A percentile compares a stretch with the other conserved stretches of the same genome.
Evolutionary conservation across 345 rosid species (phyloP).

Genomic region (Crucihimalaya himalaica): DNA sequence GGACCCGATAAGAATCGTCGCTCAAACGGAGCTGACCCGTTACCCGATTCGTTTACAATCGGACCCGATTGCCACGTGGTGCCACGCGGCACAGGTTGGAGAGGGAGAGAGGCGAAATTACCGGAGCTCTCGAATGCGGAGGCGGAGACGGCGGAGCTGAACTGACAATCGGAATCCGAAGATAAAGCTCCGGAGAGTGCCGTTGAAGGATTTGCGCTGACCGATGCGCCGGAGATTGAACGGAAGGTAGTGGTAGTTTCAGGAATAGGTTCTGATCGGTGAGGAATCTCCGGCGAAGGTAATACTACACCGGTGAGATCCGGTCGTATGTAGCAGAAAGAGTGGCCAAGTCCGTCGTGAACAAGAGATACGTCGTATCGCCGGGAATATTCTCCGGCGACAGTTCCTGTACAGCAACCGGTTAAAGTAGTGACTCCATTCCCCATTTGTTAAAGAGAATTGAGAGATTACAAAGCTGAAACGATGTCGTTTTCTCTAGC

Average conservation of each 20-base stretch:
- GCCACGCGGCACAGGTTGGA: constrained; percentile 76
- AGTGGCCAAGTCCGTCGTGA: constrained; percentile 73
- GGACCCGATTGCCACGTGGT: constrained; percentile 53
- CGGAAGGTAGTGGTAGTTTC: constrained; percentile 55
- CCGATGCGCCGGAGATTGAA: constrained; percentile 90
- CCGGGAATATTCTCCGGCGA: constrained; percentile 61
- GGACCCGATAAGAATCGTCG: constrained; percentile 54
- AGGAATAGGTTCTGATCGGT: constrained; percentile 40
- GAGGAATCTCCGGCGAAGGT: constrained; percentile 50
- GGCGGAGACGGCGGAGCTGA: constrained; percentile 50
- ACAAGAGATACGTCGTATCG: constrained; percentile 54
- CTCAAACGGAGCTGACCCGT: constrained; percentile 50
- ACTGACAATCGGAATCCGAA: constrained; percentile 23
- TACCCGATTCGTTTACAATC: constrained; percentile 49
- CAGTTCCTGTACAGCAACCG: constrained; percentile 57
- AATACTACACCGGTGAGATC: constrained; percentile 41
- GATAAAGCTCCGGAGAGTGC: constrained; percentile 44
- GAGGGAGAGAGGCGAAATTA: constrained; percentile 75
- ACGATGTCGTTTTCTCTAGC: constrained; percentile 2
- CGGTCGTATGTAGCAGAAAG: constrained; percentile 77
- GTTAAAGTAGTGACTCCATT: constrained; percentile 58
- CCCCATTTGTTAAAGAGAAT: constrained; percentile 50
- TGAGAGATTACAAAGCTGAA: neutral
- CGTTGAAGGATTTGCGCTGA: constrained; percentile 86
- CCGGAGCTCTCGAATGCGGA: constrained; percentile 91